Conservation (phyloP, 148 eudicot species). For the Euryodendron excelsum region DNA sequence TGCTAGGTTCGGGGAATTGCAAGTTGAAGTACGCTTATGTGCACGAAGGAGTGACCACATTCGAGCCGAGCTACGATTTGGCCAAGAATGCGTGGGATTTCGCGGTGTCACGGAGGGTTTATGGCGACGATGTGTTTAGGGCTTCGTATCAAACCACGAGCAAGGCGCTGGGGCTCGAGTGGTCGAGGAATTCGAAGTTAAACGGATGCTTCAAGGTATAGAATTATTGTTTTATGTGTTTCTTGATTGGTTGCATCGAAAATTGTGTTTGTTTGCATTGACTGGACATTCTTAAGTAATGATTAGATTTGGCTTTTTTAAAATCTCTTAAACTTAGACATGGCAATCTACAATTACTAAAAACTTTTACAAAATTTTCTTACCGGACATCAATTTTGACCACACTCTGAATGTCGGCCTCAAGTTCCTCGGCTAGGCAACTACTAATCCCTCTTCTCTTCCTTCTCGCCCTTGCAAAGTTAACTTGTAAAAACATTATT, state of each 20-base stretch:
- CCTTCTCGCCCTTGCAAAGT: too few species aligned
- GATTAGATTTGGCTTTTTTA: background rate
- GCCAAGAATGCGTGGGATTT: conserved; percentile 85
- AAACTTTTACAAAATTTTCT: too few species aligned
- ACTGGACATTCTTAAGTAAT: too few species aligned
- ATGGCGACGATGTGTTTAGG: conserved; percentile 59
- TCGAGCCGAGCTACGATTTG: conserved; percentile 75
- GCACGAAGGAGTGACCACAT: conserved; percentile 57
- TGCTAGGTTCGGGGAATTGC: conserved; percentile 62
- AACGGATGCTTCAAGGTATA: conserved; percentile 73
- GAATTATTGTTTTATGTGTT: background rate
- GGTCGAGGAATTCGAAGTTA: conserved; percentile 63
- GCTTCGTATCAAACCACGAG: conserved; percentile 74
- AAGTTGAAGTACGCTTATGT: conserved; percentile 71
- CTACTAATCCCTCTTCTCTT: too few species aligned
- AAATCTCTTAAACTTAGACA: background rate
- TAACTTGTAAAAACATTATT: background rate
- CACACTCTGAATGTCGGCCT: too few species aligned
- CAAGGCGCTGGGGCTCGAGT: conserved; percentile 68
- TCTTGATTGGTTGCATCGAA: background rate
- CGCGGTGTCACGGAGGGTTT: conserved; percentile 60
- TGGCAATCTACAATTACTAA: too few species aligned
- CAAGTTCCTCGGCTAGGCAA: too few species aligned
- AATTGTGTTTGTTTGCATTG: background rate
- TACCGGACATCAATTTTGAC: too few species aligned